These are phyloP conservation scores for Aspergillus eucalypticola DNA, from an alignment of 2,329 filamentous ascomycete species.

Conservation along the genomic window DNA sequence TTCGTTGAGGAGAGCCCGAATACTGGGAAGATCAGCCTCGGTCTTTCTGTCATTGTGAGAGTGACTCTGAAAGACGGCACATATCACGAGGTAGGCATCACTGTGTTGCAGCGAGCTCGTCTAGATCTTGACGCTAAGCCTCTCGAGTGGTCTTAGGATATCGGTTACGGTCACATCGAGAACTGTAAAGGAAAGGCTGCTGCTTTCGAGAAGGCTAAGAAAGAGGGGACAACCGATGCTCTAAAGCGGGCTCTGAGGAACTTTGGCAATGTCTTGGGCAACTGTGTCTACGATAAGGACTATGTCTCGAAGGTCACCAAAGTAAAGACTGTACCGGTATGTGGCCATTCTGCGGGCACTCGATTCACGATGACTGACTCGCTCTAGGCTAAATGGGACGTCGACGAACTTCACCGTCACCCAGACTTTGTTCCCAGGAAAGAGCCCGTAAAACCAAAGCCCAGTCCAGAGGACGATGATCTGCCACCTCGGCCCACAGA, in stretches of 20 bases:
- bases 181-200: constrained; percentile 94
- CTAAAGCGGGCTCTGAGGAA: constrained; percentile 85
- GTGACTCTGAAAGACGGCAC: constrained; percentile 90
- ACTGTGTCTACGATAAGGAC: constrained; percentile 96
- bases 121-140: constrained; percentile 6
- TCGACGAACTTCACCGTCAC: constrained; percentile 78
- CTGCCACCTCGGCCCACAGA: constrained; percentile 36
- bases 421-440: constrained; percentile 68
- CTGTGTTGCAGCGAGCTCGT: not conserved
- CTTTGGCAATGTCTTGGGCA: constrained; percentile 96
- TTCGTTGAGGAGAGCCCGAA: constrained; percentile 85
- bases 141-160: constrained; percentile 56
- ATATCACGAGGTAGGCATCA: constrained; percentile 73
- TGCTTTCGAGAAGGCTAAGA: constrained; percentile 98
- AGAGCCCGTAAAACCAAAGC: constrained; percentile 46
- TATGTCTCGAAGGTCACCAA: constrained; percentile 89
- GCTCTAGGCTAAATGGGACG: constrained; percentile 67
- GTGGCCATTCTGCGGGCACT: constrained; percentile 9
- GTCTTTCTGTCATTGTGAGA: constrained; percentile 84
- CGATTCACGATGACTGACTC: constrained; percentile 16
- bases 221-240: constrained; percentile 93
- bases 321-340: constrained; percentile 71
- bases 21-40: constrained; percentile 77
- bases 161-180: constrained; percentile 94
- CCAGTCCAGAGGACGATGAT: constrained; percentile 49